phyloP scores from a whole-genome alignment of 2,329 filamentous ascomycete genomes.

The Didymella lethalis region DNA sequence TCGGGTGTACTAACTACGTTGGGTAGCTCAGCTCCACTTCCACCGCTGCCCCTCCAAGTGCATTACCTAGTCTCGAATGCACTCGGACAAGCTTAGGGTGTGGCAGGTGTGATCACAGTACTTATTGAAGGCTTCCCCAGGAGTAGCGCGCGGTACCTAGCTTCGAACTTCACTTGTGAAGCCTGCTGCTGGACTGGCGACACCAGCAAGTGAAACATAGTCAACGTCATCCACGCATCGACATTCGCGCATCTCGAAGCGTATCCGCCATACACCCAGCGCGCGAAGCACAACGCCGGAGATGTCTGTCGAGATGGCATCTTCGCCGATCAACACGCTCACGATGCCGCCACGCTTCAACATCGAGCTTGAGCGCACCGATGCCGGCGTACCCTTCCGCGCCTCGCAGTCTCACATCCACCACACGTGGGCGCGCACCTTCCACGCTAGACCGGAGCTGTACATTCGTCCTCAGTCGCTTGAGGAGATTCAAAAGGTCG shows the following conservation, averaged over 20 bases:
- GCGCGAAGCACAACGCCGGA: too few species aligned
- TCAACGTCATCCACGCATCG: constrained; percentile 21
- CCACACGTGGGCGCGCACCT: constrained; percentile 94
- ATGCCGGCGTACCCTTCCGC: constrained; percentile 76
- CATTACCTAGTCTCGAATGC: not conserved
- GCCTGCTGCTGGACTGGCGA: constrained; percentile 16
- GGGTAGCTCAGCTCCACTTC: constrained; percentile 11
- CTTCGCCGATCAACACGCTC: constrained; percentile 33
- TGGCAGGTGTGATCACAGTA: not conserved
- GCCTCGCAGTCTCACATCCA: constrained; percentile 76
- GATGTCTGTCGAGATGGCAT: constrained; percentile 20
- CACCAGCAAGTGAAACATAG: constrained; percentile 17
- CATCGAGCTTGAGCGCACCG: constrained; percentile 65
- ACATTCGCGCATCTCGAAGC: constrained; percentile 5
- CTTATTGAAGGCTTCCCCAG: not conserved
- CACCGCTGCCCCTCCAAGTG: constrained; percentile 15
- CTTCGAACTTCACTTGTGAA: not conserved
- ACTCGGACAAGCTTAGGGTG: not conserved
- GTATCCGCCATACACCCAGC: not conserved
- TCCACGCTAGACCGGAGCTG: constrained; percentile 86
- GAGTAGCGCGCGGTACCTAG: not conserved
- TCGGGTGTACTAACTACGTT: constrained; percentile 14
- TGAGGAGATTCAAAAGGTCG: constrained; percentile 81
- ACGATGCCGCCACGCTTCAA: constrained; percentile 53
- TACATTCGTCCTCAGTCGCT: constrained; percentile 85